phyloP scores from a whole-genome alignment of 441 rosid genomes.

The Euphorbia corollata region DNA sequence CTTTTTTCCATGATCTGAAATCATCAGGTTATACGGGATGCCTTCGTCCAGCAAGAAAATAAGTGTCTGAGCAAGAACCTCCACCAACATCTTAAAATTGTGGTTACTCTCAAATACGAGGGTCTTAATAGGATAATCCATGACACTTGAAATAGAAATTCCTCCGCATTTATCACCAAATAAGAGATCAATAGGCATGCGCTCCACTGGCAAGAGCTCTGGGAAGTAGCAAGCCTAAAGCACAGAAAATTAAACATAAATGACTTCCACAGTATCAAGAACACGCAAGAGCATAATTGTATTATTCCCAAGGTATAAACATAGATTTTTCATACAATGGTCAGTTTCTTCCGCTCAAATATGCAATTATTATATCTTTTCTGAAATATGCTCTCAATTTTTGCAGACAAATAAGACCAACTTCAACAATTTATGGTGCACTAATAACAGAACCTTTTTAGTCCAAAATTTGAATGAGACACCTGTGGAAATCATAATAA shows the following conservation, averaged over 20 bases:
- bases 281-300: neutral
- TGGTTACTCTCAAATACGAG: conserved; percentile 27
- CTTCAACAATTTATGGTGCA: neutral
- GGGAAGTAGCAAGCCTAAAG: conserved; percentile 40
- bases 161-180: conserved; percentile 21
- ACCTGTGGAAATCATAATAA: neutral
- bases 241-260: conserved; percentile 3
- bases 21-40: conserved; percentile 29
- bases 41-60: conserved; percentile 25
- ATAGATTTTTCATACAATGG: neutral
- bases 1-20: conserved; percentile 32
- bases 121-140: conserved; percentile 36
- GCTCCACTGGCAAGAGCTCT: conserved; percentile 37
- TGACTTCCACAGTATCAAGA: neutral
- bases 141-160: conserved; percentile 22
- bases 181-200: conserved; percentile 29
- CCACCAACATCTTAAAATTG: conserved; percentile 26
- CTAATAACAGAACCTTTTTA: neutral
- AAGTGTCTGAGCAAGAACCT: conserved; percentile 26
- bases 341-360: neutral
- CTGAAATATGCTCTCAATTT: neutral
- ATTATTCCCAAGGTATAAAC: neutral
- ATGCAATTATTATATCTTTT: neutral
- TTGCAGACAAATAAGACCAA: neutral
- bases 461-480: neutral